Evolutionary conservation across 805 yeast species (phyloP).

Genomic region (Wickerhamiella azyma): DNA sequence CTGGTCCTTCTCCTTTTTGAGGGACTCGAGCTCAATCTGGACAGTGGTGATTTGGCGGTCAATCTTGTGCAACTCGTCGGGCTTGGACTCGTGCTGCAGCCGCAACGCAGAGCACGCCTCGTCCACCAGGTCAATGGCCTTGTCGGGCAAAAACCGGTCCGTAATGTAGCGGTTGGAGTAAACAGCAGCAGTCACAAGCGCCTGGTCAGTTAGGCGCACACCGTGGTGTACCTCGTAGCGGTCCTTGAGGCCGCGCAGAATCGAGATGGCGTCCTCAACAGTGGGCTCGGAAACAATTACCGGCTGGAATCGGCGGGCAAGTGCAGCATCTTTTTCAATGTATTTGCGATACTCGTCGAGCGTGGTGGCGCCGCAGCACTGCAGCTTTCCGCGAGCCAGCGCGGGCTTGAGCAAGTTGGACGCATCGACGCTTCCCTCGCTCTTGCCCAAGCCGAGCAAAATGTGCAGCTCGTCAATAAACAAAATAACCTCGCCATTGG

Average conservation of each 20-base stretch:
- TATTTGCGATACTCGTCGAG: conserved; percentile 83
- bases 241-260: conserved; percentile 85
- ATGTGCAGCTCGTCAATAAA: conserved; percentile 88
- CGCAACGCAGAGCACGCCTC: conserved; percentile 94
- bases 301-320: conserved; percentile 87
- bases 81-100: conserved; percentile 91
- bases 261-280: conserved; percentile 82
- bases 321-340: conserved; percentile 91
- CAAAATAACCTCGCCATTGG: conserved; percentile 59
- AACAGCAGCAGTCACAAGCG: conserved; percentile 86
- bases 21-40: conserved; percentile 86
- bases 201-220: conserved; percentile 83
- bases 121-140: conserved; percentile 91
- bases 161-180: conserved; percentile 82
- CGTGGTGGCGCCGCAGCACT: conserved; percentile 95
- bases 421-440: conserved; percentile 93
- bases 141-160: conserved; percentile 85
- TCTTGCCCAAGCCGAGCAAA: conserved; percentile 78
- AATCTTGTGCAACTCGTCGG: conserved; percentile 80
- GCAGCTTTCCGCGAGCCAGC: conserved; percentile 78
- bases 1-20: conserved; percentile 83
- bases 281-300: conserved; percentile 77
- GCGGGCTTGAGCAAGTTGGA: conserved; percentile 88
- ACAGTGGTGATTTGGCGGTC: conserved; percentile 87
- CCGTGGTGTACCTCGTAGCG: conserved; percentile 96